These are phyloP conservation scores for Neonectria neomacrospora DNA, from an alignment of 2,329 filamentous ascomycete species.

Conservation along the genomic window DNA sequence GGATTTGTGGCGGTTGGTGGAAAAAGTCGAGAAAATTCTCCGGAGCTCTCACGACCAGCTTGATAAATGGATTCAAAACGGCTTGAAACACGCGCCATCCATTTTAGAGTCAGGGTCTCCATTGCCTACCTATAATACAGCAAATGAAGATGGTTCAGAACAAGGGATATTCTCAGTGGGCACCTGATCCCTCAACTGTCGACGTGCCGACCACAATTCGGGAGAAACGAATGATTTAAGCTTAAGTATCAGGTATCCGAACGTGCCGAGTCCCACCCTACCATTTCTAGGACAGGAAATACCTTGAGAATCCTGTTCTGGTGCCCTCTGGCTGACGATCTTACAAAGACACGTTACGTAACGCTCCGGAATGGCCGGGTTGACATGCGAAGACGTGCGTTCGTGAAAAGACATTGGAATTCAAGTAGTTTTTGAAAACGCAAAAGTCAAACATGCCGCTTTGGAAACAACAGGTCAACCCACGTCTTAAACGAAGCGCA, in stretches of 20 bases:
- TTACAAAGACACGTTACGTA: too few relatives aligned
- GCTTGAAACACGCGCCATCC: neutral
- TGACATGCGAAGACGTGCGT: too few relatives aligned
- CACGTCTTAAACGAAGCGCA: too few relatives aligned
- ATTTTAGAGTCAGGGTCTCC: neutral
- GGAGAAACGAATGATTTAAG: constrained; percentile 3
- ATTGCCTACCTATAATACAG: constrained; percentile 9
- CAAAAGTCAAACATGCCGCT: too few relatives aligned
- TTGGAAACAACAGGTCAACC: too few relatives aligned
- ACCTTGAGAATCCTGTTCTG: too few relatives aligned
- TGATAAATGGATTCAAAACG: constrained; percentile 22
- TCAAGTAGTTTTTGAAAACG: too few relatives aligned
- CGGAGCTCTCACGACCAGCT: neutral
- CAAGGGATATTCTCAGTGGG: neutral
- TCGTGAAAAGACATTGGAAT: too few relatives aligned
- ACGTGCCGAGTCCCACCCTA: neutral
- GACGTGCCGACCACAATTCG: neutral
- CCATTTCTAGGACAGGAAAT: too few relatives aligned
- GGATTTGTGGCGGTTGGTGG: constrained; percentile 26
- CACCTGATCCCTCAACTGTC: neutral
- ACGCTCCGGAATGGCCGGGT: too few relatives aligned
- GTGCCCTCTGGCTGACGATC: too few relatives aligned
- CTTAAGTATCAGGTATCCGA: neutral
- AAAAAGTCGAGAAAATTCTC: constrained; percentile 10
- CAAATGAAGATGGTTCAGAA: neutral